These are phyloP conservation scores for Sordaria brevicollis DNA, from an alignment of 495 filamentous ascomycete species.

Conservation along the genomic window DNA sequence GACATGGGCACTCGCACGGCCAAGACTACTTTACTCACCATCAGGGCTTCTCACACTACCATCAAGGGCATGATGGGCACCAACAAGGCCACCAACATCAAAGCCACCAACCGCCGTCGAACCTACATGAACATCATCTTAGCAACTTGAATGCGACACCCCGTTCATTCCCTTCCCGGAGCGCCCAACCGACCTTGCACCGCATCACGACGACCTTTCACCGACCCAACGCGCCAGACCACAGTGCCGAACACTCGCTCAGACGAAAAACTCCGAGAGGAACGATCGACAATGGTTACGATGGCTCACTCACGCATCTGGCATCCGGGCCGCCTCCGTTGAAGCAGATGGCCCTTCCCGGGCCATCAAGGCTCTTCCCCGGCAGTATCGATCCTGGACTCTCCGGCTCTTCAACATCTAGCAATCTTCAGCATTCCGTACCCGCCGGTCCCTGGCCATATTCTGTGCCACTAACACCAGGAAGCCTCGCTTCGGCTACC, in stretches of 20 bases:
- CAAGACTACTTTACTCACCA: slow-evolving; percentile 22
- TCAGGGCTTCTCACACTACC: slow-evolving; percentile 9
- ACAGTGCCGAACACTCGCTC: slow-evolving; percentile 61
- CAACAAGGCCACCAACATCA: neutral
- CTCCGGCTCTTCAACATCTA: neutral
- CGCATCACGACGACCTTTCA: slow-evolving; percentile 21
- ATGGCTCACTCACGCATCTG: slow-evolving; percentile 72
- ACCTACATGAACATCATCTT: slow-evolving; percentile 8
- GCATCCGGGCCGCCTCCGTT: slow-evolving; percentile 63
- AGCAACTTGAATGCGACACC: slow-evolving; percentile 16
- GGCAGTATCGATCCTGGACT: slow-evolving; percentile 16
- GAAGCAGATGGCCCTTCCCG: slow-evolving; percentile 79
- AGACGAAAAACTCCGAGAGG: slow-evolving; percentile 91
- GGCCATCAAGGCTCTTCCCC: slow-evolving; percentile 30
- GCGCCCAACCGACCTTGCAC: slow-evolving; percentile 24
- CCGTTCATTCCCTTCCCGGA: slow-evolving; percentile 29
- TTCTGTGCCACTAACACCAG: neutral
- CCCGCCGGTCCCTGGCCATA: slow-evolving; percentile 14
- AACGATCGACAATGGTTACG: slow-evolving; percentile 86
- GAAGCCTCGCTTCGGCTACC: neutral
- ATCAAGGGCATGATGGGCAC: slow-evolving; percentile 1
- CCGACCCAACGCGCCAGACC: slow-evolving; percentile 26
- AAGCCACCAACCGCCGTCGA: slow-evolving; percentile 7
- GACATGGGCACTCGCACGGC: slow-evolving; percentile 5
- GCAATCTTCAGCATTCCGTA: slow-evolving; percentile 5